Conservation (phyloP, 345 rosid species). For the Hibiscus tridactylites region DNA sequence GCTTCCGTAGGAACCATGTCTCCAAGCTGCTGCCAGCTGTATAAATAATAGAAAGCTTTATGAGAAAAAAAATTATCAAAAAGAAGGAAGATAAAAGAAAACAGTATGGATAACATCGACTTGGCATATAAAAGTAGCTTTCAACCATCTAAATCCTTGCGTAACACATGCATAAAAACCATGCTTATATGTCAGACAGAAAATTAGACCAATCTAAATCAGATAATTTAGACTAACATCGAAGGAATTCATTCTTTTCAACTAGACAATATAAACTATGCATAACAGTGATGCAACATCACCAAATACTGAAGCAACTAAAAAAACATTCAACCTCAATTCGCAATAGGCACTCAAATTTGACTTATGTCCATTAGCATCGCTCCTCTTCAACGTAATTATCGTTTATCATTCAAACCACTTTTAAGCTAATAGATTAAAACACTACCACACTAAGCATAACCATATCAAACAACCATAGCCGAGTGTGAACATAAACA, state of each 20-base stretch:
- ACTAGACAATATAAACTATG: not conserved
- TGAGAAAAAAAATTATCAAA: not conserved
- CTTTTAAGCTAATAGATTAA: not conserved
- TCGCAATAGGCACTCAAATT: not conserved
- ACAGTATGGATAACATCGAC: not conserved
- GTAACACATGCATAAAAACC: not conserved
- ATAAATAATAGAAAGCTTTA: conserved; percentile 15
- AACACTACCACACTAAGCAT: not conserved
- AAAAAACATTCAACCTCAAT: not conserved
- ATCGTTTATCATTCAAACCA: not conserved
- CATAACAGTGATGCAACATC: not conserved
- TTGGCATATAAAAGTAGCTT: not conserved
- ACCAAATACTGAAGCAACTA: not conserved
- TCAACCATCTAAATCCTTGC: not conserved
- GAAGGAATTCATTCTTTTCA: not conserved
- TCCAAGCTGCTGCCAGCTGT: conserved; percentile 96
- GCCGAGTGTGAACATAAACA: not conserved
- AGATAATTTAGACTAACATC: not conserved
- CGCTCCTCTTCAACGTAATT: not conserved
- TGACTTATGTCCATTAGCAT: not conserved
- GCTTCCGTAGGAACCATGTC: conserved; percentile 92
- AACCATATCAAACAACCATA: not conserved
- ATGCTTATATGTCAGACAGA: not conserved
- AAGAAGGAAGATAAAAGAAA: not conserved
- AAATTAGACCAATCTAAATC: not conserved